Percentiles rank a stretch among this genome's conserved stretches.
Conservation (phyloP, 176 grass and related monocot genomes). For the Oryza australiensis region DNA sequence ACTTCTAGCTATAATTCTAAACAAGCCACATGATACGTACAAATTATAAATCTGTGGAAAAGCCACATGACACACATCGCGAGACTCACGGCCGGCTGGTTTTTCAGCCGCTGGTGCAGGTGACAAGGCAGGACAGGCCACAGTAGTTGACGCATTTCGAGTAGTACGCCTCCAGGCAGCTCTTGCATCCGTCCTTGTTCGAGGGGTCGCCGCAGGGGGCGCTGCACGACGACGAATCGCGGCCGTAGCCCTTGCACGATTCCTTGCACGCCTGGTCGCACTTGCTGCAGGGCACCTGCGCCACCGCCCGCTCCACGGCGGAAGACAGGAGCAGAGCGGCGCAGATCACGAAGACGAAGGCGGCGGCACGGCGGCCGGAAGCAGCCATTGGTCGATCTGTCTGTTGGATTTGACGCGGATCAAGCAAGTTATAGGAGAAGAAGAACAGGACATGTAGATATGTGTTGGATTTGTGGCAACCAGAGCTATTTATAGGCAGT, state of each 20-base stretch:
- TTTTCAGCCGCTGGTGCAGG: too few species aligned
- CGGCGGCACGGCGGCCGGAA: background rate
- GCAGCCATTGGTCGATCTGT: background rate
- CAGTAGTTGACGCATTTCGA: background rate
- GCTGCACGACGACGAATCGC: background rate
- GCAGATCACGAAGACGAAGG: background rate
- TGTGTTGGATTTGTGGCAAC: background rate
- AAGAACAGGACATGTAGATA: too few species aligned
- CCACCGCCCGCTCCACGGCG: background rate
- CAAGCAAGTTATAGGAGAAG: too few species aligned
- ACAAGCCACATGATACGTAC: too few species aligned
- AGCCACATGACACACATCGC: too few species aligned
- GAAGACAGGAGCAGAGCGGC: background rate
- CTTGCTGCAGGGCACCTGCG: background rate
- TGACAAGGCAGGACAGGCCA: background rate
- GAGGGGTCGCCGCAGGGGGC: background rate
- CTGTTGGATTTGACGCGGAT: too few species aligned
- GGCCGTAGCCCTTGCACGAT: background rate
- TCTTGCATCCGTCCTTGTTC: background rate
- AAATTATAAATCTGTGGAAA: too few species aligned
- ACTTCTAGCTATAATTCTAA: too few species aligned
- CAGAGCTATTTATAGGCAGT: background rate
- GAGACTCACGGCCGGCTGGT: too few species aligned
- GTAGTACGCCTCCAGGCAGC: background rate
- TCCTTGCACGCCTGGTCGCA: background rate